Evolutionary conservation across 495 filamentous ascomycete genomes (phyloP), one percentile per base, ranked within the genome.

Genomic region (Trichoderma virens): DNA sequence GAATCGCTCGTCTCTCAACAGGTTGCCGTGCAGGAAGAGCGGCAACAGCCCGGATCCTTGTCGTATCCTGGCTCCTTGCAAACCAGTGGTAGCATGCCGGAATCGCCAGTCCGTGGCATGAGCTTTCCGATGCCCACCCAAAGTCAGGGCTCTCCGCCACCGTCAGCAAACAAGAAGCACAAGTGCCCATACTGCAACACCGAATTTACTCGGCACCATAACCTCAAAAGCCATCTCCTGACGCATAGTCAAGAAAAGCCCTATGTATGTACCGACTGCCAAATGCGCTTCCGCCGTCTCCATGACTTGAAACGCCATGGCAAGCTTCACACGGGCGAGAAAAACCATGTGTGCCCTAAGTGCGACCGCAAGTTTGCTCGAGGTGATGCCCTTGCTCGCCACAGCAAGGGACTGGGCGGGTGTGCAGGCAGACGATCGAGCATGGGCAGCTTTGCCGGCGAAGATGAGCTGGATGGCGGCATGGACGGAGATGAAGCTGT

Each of bases 221-320:
- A 99, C 67, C 84, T 99, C n/a, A 99, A 99, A 75, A 96, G 91
- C 66, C 94, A 99, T 78, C 84, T 99, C 38, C 84, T 99, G 65
- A 99, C 94, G 0, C 94, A 99, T 71, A 97, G 93, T 68, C 94
- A 99, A 76, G 95, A 98, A 74, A 99, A 99, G 73, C 94, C 94
- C 0, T 99, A 92, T 70, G 84, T 91, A 27, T 99, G 94, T 70
- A 84, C 89, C 64, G 90, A 89, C 25, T 99, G 94, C 70, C 84
- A 93, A 61, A 86, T 92, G 67, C 85, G 93, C 30, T 99, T 99
- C 73, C 86, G 94, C 59, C 84, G 94, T 65, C 80, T 98, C 30
- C 94, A 99, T 70, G 94, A 99, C 70, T 78, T 99, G 63, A 99
- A 99, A 77, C 86, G 94, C 47, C 94, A 99, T 72, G 90, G 88